These are phyloP conservation scores for Calonectria hawksworthii DNA, from an alignment of 2,329 filamentous ascomycete species.

Conservation along the genomic window DNA sequence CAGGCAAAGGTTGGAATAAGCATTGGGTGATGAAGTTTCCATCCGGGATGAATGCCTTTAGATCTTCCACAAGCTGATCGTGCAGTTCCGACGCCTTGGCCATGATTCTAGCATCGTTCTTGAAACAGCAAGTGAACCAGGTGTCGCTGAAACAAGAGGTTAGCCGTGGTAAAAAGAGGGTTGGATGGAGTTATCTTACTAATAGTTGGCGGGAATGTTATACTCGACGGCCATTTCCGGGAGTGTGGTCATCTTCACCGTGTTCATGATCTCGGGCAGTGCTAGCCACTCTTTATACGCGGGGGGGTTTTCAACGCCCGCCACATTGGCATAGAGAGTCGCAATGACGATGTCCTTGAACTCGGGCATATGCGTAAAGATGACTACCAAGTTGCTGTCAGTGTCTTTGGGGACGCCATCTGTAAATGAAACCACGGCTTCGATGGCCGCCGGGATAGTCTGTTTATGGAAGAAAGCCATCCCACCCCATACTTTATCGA, in stretches of 20 bases:
- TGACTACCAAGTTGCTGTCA: constrained; percentile 31
- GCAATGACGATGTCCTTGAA: constrained; percentile 32
- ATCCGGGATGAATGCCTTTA: constrained; percentile 23
- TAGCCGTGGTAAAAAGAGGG: too few relatives aligned
- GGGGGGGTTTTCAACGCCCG: constrained; percentile 30
- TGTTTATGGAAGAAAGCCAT: constrained; percentile 36
- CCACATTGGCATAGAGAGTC: constrained; percentile 33
- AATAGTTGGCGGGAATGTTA: constrained; percentile 31
- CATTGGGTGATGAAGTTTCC: constrained; percentile 24
- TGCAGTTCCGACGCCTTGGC: constrained; percentile 20
- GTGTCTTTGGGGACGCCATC: constrained; percentile 31
- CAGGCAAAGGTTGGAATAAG: constrained; percentile 21
- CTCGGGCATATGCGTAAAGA: constrained; percentile 29
- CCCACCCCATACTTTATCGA: constrained; percentile 35
- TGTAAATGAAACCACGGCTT: constrained; percentile 25
- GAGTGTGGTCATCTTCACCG: constrained; percentile 34
- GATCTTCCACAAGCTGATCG: constrained; percentile 23
- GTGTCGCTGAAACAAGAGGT: neutral
- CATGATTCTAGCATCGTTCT: constrained; percentile 23
- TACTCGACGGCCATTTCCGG: constrained; percentile 36
- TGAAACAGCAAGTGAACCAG: constrained; percentile 28
- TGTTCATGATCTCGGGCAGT: constrained; percentile 33
- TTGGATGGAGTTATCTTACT: too few relatives aligned
- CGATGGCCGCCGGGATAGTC: constrained; percentile 30
- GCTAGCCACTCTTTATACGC: constrained; percentile 37